Percentiles rank a stretch among this genome's conserved stretches.
These are phyloP conservation scores for Hyphodiscus sp. DNA, from an alignment of 2,329 filamentous ascomycete genomes.

Conservation along the genomic window DNA sequence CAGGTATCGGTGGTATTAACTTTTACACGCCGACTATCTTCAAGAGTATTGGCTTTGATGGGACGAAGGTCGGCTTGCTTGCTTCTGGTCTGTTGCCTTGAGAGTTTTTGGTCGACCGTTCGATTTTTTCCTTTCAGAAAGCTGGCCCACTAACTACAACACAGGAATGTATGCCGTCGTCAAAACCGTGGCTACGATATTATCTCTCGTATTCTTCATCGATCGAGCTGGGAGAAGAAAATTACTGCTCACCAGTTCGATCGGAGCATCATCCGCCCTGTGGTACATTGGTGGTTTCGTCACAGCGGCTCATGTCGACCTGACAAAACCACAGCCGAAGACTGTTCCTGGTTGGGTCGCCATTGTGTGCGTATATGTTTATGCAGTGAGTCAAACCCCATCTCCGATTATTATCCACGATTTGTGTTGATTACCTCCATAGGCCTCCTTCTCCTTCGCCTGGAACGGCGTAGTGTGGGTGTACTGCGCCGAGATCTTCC, in stretches of 20 bases:
- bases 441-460: constrained; percentile 25
- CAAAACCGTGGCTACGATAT: constrained; percentile 17
- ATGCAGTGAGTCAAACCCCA: constrained; percentile 10
- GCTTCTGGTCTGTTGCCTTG: constrained; percentile 14
- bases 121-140: neutral
- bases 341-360: constrained; percentile 18
- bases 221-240: constrained; percentile 51
- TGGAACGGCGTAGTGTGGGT: constrained; percentile 27
- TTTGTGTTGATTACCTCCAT: neutral
- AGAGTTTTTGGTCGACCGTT: neutral
- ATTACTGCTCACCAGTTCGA: constrained; percentile 26
- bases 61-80: constrained; percentile 18
- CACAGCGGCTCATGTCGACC: constrained; percentile 15
- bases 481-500: constrained; percentile 25
- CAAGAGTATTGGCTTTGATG: constrained; percentile 18
- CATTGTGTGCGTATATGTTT: constrained; percentile 21
- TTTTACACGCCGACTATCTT: constrained; percentile 25
- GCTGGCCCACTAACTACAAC: neutral
- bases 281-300: constrained; percentile 25
- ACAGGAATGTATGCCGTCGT: constrained; percentile 20
- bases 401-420: neutral
- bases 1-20: constrained; percentile 24
- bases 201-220: constrained; percentile 51
- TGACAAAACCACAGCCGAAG: constrained; percentile 2
- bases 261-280: constrained; percentile 12